phyloP scores from a whole-genome alignment of 2,329 filamentous ascomycete species.

The Verticillium klebahnii region DNA sequence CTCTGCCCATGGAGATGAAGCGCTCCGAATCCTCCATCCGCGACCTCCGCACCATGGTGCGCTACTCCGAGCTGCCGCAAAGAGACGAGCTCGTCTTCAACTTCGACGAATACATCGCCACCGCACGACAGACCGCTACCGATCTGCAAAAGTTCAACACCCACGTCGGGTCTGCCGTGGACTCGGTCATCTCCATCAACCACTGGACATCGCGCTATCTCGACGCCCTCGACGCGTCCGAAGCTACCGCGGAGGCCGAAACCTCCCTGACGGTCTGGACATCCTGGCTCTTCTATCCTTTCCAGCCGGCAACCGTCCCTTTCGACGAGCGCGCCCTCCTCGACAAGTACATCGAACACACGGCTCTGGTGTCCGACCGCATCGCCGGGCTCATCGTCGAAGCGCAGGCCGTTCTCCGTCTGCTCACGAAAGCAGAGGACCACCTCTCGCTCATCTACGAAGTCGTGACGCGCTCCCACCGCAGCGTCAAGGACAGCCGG shows the following conservation, averaged over 20 bases:
- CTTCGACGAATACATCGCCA: conserved; percentile 71
- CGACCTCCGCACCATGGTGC: conserved; percentile 68
- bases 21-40: conserved; percentile 68
- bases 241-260: conserved; percentile 17
- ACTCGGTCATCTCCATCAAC: conserved; percentile 70
- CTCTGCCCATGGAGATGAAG: conserved; percentile 75
- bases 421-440: conserved; percentile 64
- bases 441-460: conserved; percentile 66
- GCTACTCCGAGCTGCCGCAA: conserved; percentile 62
- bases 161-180: conserved; percentile 68
- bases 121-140: conserved; percentile 57
- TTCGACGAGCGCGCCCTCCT: conserved; percentile 60
- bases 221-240: conserved; percentile 46
- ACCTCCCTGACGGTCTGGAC: conserved; percentile 30
- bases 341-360: conserved; percentile 72
- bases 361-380: conserved; percentile 63
- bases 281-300: conserved; percentile 52
- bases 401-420: conserved; percentile 61
- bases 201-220: conserved; percentile 69
- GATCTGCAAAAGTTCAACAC: conserved; percentile 73
- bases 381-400: conserved; percentile 64
- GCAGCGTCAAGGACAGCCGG: conserved; percentile 51
- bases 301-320: conserved; percentile 46
- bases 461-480: conserved; percentile 60
- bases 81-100: conserved; percentile 69